Evolutionary conservation across 257 asterid genomes (phyloP).

Genomic region (Echium plantagineum): DNA sequence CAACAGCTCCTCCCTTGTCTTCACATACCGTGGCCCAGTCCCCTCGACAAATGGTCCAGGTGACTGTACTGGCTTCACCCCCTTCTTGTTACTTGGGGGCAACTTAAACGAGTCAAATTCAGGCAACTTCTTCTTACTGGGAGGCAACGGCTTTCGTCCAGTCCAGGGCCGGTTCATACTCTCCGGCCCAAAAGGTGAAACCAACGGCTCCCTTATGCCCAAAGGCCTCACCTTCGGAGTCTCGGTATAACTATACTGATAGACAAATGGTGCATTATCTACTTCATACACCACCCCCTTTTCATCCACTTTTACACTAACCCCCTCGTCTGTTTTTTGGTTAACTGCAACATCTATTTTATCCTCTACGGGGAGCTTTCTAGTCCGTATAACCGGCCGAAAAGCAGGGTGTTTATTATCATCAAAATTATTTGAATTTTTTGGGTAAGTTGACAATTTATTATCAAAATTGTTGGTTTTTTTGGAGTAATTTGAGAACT

Average conservation of each 20-base stretch:
- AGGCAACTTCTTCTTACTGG: conserved; percentile 70
- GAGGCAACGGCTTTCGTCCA: conserved; percentile 69
- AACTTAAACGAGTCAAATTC: conserved; percentile 80
- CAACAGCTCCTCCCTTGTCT: conserved; percentile 57
- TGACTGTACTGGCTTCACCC: conserved; percentile 92
- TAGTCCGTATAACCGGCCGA: too few species aligned
- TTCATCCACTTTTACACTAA: conserved; percentile 49
- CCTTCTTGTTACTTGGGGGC: conserved; percentile 78
- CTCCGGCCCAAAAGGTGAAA: conserved; percentile 75
- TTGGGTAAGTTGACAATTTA: too few species aligned
- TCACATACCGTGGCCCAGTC: conserved; percentile 66
- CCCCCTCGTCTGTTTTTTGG: not conserved
- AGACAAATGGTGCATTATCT: conserved; percentile 74
- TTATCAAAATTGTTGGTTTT: too few species aligned
- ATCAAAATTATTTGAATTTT: too few species aligned
- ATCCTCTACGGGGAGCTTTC: not conserved
- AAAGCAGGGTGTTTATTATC: too few species aligned
- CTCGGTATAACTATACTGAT: conserved; percentile 95
- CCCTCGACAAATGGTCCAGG: conserved; percentile 86
- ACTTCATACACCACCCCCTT: conserved; percentile 64
- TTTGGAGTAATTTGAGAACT: too few species aligned
- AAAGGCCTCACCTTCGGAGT: conserved; percentile 77
- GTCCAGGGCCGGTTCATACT: conserved; percentile 85
- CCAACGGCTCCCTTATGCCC: conserved; percentile 71
- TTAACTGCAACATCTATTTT: not conserved